Conservation (phyloP, 768 basidiomycete genomes). For the Termitomyces heimii region DNA sequence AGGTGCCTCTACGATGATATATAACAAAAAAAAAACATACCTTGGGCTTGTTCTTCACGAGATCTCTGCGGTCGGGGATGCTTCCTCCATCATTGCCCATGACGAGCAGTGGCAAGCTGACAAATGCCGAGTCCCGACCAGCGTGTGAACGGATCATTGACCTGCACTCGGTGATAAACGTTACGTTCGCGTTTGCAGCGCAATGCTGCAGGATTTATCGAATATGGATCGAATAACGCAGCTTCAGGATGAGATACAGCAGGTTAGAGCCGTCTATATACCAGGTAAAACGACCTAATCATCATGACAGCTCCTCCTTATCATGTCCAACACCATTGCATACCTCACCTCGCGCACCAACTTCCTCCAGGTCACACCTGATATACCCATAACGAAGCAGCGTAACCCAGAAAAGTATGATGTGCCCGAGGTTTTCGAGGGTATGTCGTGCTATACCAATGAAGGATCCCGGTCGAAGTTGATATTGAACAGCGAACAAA, state of each 20-base stretch:
- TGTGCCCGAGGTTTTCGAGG: constrained; percentile 68
- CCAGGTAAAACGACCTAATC: not conserved
- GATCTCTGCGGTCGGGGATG: constrained; percentile 77
- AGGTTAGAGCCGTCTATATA: constrained; percentile 32
- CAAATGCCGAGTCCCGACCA: not conserved
- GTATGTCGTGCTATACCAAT: constrained; percentile 26
- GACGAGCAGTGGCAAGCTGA: constrained; percentile 31
- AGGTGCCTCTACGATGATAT: too few relatives aligned
- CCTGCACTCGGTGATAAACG: not conserved
- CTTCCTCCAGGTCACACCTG: constrained; percentile 71
- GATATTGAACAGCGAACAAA: constrained; percentile 55
- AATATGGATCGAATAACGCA: constrained; percentile 97
- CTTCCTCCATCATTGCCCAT: constrained; percentile 92
- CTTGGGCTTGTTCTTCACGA: constrained; percentile 71
- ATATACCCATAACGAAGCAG: constrained; percentile 82
- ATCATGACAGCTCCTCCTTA: constrained; percentile 61
- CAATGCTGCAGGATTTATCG: constrained; percentile 88
- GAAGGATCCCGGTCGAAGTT: not conserved
- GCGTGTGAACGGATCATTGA: constrained; percentile 46
- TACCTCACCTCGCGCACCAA: constrained; percentile 75
- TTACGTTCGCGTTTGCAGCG: constrained; percentile 39
- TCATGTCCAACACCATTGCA: constrained; percentile 78
- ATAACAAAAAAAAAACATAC: constrained; percentile 22
- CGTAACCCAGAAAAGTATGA: constrained; percentile 70
- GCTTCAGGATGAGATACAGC: constrained; percentile 91